These are phyloP conservation scores for Kodamaea sagamina DNA, from an alignment of 805 yeast genomes.

Conservation along the genomic window DNA sequence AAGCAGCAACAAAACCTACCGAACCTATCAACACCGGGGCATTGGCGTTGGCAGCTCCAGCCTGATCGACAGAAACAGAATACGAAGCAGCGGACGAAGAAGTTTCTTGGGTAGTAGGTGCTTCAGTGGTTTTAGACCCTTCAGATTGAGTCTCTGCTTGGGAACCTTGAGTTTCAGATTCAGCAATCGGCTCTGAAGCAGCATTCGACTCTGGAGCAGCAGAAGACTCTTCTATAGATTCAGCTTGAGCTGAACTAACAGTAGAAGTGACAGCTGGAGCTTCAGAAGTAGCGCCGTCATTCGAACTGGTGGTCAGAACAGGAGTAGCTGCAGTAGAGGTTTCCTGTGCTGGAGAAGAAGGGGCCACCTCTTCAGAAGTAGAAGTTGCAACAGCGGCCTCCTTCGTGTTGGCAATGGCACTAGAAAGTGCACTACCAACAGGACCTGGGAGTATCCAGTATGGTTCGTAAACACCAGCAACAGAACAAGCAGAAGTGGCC, in stretches of 20 bases:
- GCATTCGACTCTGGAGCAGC: conserved; percentile 14
- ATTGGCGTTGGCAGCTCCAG: conserved; percentile 14
- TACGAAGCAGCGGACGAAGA: conserved; percentile 8
- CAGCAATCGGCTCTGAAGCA: conserved; percentile 1
- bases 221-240: no score
- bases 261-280: conserved; percentile 5
- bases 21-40: conserved; percentile 14
- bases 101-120: conserved; percentile 7
- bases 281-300: conserved; percentile 10
- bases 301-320: conserved; percentile 1
- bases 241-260: conserved; percentile 3
- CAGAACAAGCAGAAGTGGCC: conserved; percentile 36
- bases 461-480: conserved; percentile 38
- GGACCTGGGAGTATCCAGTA: conserved; percentile 33
- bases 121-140: no score
- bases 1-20: conserved; percentile 16
- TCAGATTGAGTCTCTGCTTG: no score
- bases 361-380: conserved; percentile 8
- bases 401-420: conserved; percentile 26
- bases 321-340: conserved; percentile 9
- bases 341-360: conserved; percentile 6
- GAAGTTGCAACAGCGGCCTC: conserved; percentile 16
- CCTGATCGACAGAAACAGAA: conserved; percentile 17
- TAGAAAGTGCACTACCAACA: conserved; percentile 24
- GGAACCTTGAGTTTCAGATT: no score